These are phyloP conservation scores for Taxillus chinensis DNA, from an alignment of 164 flowering plant species.

Conservation along the genomic window DNA sequence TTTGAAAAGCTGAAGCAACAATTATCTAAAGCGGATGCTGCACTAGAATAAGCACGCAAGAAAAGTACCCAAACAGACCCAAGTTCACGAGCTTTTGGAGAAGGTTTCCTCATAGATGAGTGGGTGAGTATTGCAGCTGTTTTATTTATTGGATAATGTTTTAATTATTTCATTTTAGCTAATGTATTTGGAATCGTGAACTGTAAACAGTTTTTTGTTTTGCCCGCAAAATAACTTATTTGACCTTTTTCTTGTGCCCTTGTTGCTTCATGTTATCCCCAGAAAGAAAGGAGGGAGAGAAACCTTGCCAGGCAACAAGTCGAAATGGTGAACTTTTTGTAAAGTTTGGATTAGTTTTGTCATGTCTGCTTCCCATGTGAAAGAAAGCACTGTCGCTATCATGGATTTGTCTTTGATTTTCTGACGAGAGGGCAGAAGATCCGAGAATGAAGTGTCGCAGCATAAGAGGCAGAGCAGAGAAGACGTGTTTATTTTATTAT, in stretches of 20 bases:
- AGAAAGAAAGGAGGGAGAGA: conserved; percentile 3
- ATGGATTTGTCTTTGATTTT: no score
- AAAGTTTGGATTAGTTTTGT: neutral
- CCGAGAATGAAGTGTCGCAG: no score
- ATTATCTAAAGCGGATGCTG: conserved; percentile 35
- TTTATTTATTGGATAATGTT: neutral
- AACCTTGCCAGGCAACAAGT: neutral
- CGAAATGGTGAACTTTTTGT: neutral
- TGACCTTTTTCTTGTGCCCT: neutral
- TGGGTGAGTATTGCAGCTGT: conserved; percentile 23
- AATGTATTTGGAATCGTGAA: neutral
- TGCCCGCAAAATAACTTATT: neutral
- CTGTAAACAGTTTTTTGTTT: no score
- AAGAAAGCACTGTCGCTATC: no score
- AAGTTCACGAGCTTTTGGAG: conserved; percentile 19
- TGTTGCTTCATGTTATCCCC: neutral
- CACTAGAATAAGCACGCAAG: conserved; percentile 26
- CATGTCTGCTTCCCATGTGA: no score
- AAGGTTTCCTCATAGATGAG: conserved; percentile 28
- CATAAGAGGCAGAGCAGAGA: no score
- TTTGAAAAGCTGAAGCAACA: conserved; percentile 26
- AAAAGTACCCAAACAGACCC: conserved; percentile 24
- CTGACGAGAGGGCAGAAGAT: no score
- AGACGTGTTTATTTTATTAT: no score
- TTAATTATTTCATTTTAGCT: neutral